phyloP scores from a whole-genome alignment of 2,329 filamentous ascomycete genomes.

The Cryphonectria parasitica region DNA sequence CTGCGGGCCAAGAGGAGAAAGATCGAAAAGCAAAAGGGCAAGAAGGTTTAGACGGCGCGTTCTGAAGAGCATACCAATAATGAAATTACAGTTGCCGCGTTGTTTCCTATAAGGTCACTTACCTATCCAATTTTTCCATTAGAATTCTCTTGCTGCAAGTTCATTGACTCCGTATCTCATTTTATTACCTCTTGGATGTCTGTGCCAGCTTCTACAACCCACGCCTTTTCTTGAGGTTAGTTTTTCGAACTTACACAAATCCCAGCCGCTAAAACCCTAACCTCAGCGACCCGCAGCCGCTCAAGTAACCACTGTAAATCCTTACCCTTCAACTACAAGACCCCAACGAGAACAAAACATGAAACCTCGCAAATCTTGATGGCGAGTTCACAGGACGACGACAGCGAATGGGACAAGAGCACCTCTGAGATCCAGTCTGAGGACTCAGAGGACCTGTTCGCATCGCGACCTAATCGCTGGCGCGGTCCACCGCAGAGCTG shows the following conservation, averaged over 20 bases:
- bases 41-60: slow-evolving; percentile 40
- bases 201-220: background rate
- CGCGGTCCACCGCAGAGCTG: slow-evolving; percentile 70
- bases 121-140: background rate
- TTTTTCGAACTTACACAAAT: background rate
- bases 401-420: slow-evolving; percentile 47
- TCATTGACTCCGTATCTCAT: background rate
- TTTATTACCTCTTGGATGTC: no score
- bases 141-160: background rate
- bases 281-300: background rate
- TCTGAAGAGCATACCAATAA: slow-evolving; percentile 29
- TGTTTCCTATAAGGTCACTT: no score
- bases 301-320: background rate
- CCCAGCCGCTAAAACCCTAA: slow-evolving; percentile 8
- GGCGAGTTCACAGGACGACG: slow-evolving; percentile 29
- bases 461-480: slow-evolving; percentile 72
- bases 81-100: slow-evolving; percentile 21
- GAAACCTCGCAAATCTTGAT: slow-evolving; percentile 19
- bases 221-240: background rate
- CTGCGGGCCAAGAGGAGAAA: slow-evolving; percentile 88
- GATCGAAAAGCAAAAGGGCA: slow-evolving; percentile 70
- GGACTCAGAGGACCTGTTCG: slow-evolving; percentile 50
- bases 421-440: slow-evolving; percentile 52
- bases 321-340: background rate
- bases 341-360: background rate